Evolutionary conservation across 2,329 filamentous ascomycete genomes (phyloP).

Genomic region (Mollisia scopiformis): DNA sequence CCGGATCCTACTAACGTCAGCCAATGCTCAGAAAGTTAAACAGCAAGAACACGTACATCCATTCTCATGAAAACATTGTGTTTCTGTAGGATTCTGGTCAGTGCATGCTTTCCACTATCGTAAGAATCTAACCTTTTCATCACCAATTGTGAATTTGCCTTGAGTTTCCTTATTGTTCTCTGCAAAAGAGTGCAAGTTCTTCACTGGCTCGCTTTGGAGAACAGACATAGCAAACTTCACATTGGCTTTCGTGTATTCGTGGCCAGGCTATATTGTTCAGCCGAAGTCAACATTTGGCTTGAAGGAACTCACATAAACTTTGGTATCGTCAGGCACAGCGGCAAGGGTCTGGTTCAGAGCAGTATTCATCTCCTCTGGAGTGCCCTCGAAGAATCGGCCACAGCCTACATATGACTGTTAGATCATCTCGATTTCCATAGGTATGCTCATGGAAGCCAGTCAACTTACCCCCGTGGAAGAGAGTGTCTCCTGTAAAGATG

Average conservation of each 20-base stretch:
- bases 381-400: constrained; percentile 95
- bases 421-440: background rate
- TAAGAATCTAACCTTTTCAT: constrained; percentile 78
- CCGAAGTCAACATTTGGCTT: background rate
- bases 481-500: constrained; percentile 94
- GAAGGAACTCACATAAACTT: constrained; percentile 72
- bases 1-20: constrained; percentile 64
- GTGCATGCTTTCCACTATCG: background rate
- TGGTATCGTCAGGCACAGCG: constrained; percentile 83
- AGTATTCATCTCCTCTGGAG: constrained; percentile 85
- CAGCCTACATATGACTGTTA: constrained; percentile 61
- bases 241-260: constrained; percentile 98
- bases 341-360: constrained; percentile 87
- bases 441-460: background rate
- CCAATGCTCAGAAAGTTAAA: background rate
- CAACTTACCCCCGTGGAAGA: constrained; percentile 83
- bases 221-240: constrained; percentile 85
- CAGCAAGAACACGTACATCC: constrained; percentile 54
- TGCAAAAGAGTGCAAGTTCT: constrained; percentile 77
- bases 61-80: constrained; percentile 98
- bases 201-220: constrained; percentile 72
- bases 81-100: constrained; percentile 52
- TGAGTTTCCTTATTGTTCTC: constrained; percentile 85
- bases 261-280: constrained; percentile 68
- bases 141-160: constrained; percentile 93